Conservation (phyloP, 1,139 yeast species). For the Arxiozyma bovina region DNA sequence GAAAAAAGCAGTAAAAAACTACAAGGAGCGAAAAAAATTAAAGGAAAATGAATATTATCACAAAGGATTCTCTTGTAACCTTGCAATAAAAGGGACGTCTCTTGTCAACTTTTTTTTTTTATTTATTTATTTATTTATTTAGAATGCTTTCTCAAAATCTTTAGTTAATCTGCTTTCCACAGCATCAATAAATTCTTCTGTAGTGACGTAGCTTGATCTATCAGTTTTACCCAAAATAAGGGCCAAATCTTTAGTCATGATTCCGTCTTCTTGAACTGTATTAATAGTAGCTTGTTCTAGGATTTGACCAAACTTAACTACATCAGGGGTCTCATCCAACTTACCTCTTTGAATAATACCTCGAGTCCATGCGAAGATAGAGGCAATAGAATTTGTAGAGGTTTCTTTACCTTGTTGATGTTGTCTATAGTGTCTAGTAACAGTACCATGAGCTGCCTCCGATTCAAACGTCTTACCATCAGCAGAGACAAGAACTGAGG, state of each 20-base stretch:
- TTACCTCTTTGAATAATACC: conserved; percentile 88
- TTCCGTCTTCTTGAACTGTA: conserved; percentile 75
- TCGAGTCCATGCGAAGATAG: conserved; percentile 94
- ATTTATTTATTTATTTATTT: too few species aligned
- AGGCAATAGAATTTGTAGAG: conserved; percentile 97
- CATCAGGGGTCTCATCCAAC: conserved; percentile 78
- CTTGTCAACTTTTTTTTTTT: neutral
- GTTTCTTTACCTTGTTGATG: conserved; percentile 95
- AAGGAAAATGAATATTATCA: neutral
- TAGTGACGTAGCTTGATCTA: conserved; percentile 70
- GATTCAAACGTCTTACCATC: conserved; percentile 94
- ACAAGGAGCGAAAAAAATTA: neutral
- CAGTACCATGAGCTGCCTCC: conserved; percentile 97
- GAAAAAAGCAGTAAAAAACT: too few species aligned
- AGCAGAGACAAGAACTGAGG: conserved; percentile 86
- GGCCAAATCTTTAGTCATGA: conserved; percentile 94
- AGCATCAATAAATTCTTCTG: conserved; percentile 83
- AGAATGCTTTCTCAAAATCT: conserved; percentile 4
- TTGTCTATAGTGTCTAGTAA: conserved; percentile 91
- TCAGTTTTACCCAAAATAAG: conserved; percentile 79
- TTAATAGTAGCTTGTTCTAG: conserved; percentile 79
- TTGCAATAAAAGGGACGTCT: too few species aligned
- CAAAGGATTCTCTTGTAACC: neutral
- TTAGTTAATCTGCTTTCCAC: conserved; percentile 46
- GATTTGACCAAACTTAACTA: conserved; percentile 63